Evolutionary conservation across 768 basidiomycete species (phyloP).

Genomic region (Strobilomyces echinocephalus): DNA sequence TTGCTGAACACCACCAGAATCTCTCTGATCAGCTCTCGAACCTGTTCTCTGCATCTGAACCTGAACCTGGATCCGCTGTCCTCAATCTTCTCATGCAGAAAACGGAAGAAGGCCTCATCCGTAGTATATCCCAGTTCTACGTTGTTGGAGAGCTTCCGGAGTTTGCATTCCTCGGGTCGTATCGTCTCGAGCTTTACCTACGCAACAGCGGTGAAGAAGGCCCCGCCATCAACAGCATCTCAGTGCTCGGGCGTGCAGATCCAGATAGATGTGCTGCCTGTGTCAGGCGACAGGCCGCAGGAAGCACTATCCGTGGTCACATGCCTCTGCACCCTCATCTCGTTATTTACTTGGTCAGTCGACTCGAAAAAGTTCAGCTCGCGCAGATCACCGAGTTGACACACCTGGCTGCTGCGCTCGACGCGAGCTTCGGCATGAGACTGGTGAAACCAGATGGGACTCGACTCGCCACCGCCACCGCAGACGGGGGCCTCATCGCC

Average conservation of each 20-base stretch:
- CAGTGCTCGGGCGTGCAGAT: conserved; percentile 6
- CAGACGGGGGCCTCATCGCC: background rate
- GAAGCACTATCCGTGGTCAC: conserved; percentile 10
- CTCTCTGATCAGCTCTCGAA: background rate
- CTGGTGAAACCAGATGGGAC: conserved; percentile 14
- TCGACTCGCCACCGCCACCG: background rate
- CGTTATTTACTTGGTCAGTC: conserved; percentile 7
- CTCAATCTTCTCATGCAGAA: conserved; percentile 3
- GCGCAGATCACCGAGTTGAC: conserved; percentile 3
- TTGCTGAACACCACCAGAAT: background rate
- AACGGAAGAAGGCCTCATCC: background rate
- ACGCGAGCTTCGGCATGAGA: conserved; percentile 8
- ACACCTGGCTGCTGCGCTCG: background rate
- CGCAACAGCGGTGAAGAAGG: background rate
- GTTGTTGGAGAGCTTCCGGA: conserved; percentile 9
- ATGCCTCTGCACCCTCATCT: conserved; percentile 14
- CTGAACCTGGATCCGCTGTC: background rate
- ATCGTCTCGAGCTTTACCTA: conserved; percentile 17
- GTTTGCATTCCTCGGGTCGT: conserved; percentile 16
- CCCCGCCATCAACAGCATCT: conserved; percentile 11
- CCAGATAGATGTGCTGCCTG: conserved; percentile 10
- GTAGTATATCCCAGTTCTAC: conserved; percentile 8
- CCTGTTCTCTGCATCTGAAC: too few species aligned
- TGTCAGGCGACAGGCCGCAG: conserved; percentile 6
- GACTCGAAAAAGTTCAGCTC: background rate